phyloP scores from a whole-genome alignment of 352 stramenopile genomes.

The Thalassiosira oceanica region DNA sequence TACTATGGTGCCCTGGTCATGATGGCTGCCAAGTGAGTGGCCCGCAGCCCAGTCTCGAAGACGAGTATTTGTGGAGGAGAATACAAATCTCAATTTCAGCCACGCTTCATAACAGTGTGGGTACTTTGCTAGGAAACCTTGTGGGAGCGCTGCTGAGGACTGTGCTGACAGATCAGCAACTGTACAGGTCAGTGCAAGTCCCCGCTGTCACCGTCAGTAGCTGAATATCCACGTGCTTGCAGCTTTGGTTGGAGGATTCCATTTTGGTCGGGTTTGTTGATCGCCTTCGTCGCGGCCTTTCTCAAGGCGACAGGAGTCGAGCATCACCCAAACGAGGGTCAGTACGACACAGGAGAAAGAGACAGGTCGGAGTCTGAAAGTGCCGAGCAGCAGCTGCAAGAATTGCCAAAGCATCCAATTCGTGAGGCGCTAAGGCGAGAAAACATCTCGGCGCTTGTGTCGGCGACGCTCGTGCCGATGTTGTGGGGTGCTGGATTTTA shows the following conservation, averaged over 20 bases:
- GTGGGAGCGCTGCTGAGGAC: conserved; percentile 51
- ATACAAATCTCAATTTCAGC: background rate
- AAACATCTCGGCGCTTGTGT: conserved; percentile 46
- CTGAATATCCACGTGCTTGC: too few relatives aligned
- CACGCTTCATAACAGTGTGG: conserved; percentile 43
- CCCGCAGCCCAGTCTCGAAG: background rate
- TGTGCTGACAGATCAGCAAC: conserved; percentile 50
- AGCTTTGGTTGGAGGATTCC: conserved; percentile 76
- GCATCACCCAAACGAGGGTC: conserved; percentile 33
- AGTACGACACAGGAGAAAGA: conserved; percentile 15
- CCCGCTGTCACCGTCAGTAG: too few relatives aligned
- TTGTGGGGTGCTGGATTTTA: conserved; percentile 62
- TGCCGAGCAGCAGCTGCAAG: background rate
- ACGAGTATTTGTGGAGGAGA: background rate
- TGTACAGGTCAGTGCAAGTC: conserved; percentile 53
- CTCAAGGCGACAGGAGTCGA: conserved; percentile 25
- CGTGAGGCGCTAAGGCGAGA: conserved; percentile 41
- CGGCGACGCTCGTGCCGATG: conserved; percentile 54
- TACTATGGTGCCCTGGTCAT: conserved; percentile 71
- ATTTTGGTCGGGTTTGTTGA: conserved; percentile 68
- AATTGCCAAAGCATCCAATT: conserved; percentile 43
- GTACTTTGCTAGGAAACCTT: conserved; percentile 63
- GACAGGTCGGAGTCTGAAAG: background rate
- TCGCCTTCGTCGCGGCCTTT: conserved; percentile 40
- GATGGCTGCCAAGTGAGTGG: conserved; percentile 1